These are phyloP conservation scores for Senecio squalidus DNA, from an alignment of 140 eudicot genomes.

Conservation along the genomic window DNA sequence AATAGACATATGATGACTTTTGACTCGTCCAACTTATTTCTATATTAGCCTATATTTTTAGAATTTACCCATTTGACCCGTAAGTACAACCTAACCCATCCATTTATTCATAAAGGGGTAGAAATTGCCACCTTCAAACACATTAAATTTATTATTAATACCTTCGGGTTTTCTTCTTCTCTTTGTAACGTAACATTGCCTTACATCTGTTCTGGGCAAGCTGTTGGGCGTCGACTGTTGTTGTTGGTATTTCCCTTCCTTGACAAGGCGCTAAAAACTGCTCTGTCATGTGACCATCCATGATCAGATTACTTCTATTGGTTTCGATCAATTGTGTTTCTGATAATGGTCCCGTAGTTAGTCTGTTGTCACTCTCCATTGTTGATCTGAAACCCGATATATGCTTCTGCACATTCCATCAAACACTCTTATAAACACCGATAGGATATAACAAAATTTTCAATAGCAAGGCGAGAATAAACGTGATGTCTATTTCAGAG, in stretches of 20 bases:
- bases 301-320: slow-evolving; percentile 11
- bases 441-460: not conserved
- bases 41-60: too few relatives aligned
- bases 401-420: slow-evolving; percentile 20
- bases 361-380: slow-evolving; percentile 24
- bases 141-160: not conserved
- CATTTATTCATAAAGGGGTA: not conserved
- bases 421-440: not conserved
- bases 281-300: slow-evolving; percentile 21
- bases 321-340: slow-evolving; percentile 25
- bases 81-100: not conserved
- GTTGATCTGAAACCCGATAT: slow-evolving; percentile 30
- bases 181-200: slow-evolving; percentile 56
- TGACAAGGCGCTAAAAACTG: slow-evolving; percentile 11
- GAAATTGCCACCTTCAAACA: not conserved
- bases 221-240: slow-evolving; percentile 28
- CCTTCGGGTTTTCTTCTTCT: slow-evolving; percentile 56
- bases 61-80: not conserved
- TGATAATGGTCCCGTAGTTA: slow-evolving; percentile 12
- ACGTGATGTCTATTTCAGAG: too few relatives aligned
- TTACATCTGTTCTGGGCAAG: slow-evolving; percentile 50
- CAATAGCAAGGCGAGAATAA: not conserved
- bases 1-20: not conserved
- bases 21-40: not conserved
- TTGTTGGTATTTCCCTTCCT: slow-evolving; percentile 28